Conservation (phyloP, 768 basidiomycete genomes). For the Boletus pseudo-olivaceus region DNA sequence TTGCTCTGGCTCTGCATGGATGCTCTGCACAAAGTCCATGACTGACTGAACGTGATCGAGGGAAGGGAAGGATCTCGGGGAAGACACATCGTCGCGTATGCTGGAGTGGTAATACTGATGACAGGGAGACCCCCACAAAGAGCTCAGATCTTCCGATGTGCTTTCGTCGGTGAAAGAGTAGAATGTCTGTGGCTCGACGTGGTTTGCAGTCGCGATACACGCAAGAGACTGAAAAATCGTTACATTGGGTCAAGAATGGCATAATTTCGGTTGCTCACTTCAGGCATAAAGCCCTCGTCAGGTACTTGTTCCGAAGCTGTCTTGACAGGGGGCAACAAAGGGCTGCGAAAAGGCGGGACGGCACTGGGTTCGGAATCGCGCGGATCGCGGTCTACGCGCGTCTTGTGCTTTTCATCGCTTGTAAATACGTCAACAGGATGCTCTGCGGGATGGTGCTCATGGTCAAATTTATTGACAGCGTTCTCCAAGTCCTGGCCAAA, state of each 20-base stretch:
- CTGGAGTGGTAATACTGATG: conserved; percentile 7
- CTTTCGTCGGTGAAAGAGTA: neutral
- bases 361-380: neutral
- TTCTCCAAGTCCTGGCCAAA: conserved; percentile 44
- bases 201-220: neutral
- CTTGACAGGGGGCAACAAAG: conserved; percentile 28
- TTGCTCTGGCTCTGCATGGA: conserved; percentile 3
- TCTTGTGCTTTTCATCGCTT: neutral
- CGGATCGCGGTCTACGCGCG: neutral
- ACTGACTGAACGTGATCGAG: conserved; percentile 10
- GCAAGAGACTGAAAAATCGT: conserved; percentile 6
- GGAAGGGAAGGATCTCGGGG: neutral
- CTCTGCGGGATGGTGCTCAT: neutral
- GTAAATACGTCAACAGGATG: neutral
- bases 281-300: neutral
- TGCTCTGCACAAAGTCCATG: conserved; percentile 10
- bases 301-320: neutral
- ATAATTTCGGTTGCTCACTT: conserved; percentile 12
- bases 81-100: neutral
- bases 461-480: conserved; percentile 39
- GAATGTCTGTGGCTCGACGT: conserved; percentile 1
- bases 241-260: neutral
- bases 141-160: neutral
- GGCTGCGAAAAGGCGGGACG: conserved; percentile 27
- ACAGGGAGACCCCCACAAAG: neutral